A percentile compares a stretch with the other conserved stretches of the same genome.
phyloP scores from a whole-genome alignment of 169 alveolate genomes.

The Hammondia hammondi region DNA sequence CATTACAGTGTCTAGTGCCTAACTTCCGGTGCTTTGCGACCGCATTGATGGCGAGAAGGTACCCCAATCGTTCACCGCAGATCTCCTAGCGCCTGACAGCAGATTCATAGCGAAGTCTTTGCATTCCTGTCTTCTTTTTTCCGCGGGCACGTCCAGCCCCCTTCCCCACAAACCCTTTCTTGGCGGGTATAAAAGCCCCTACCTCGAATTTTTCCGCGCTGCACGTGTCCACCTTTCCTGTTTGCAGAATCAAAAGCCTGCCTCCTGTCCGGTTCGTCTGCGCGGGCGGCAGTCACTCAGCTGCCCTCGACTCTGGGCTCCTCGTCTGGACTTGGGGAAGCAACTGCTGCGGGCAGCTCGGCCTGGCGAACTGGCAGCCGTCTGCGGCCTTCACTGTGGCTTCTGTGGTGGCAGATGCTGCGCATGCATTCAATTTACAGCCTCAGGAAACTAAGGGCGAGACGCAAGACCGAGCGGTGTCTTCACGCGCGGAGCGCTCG shows the following conservation, averaged over 20 bases:
- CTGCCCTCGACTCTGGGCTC: constrained; percentile 25
- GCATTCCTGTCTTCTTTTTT: too few relatives aligned
- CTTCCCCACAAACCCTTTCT: too few relatives aligned
- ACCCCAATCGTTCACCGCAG: too few relatives aligned
- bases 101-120: too few relatives aligned
- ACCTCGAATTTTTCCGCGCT: neutral
- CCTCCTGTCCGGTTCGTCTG: constrained; percentile 19
- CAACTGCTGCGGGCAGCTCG: constrained; percentile 45
- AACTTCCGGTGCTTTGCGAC: too few relatives aligned
- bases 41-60: too few relatives aligned
- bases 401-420: constrained; percentile 3
- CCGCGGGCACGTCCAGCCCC: too few relatives aligned
- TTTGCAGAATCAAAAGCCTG: constrained; percentile 1
- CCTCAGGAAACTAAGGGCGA: too few relatives aligned
- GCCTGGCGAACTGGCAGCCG: constrained; percentile 30
- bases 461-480: neutral
- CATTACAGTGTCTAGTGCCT: too few relatives aligned
- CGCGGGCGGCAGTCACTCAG: constrained; percentile 39
- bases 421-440: neutral
- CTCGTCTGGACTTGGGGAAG: constrained; percentile 42
- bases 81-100: too few relatives aligned
- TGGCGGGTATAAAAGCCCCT: neutral
- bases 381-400: neutral
- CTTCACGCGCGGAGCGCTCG: too few relatives aligned
- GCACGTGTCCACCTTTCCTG: neutral